A percentile compares a stretch with the other conserved stretches of the same genome.
These are phyloP conservation scores for Zarea fungicola DNA, from an alignment of 2,329 filamentous ascomycete species.

Conservation along the genomic window DNA sequence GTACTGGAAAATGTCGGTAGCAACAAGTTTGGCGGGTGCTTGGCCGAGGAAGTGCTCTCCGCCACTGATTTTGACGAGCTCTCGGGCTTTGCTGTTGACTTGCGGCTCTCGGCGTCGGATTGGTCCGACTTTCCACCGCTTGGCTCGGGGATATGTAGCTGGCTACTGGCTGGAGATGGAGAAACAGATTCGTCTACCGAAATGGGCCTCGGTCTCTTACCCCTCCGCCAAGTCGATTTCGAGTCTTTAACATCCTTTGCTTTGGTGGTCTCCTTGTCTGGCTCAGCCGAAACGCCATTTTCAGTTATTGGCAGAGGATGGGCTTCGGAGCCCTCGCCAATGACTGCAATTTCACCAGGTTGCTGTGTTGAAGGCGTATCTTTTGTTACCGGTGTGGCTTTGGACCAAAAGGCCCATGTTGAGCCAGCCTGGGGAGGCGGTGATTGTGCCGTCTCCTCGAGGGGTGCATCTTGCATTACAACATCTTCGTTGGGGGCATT, in stretches of 20 bases:
- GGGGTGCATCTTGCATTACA: conserved; percentile 37
- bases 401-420: conserved; percentile 80
- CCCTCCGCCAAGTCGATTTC: conserved; percentile 34
- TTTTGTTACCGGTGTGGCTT: conserved; percentile 40
- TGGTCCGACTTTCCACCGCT: conserved; percentile 15
- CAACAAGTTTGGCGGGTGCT: conserved; percentile 54
- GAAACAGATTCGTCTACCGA: conserved; percentile 43
- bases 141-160: conserved; percentile 18
- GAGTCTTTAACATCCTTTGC: conserved; percentile 29
- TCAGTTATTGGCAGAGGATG: conserved; percentile 45
- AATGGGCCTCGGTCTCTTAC: conserved; percentile 41
- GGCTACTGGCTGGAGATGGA: conserved; percentile 25
- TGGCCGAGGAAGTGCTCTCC: conserved; percentile 41
- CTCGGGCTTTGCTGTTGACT: conserved; percentile 17
- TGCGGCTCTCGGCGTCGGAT: conserved; percentile 15
- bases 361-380: conserved; percentile 31
- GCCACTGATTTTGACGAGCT: conserved; percentile 25
- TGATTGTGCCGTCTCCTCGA: conserved; percentile 27
- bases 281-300: conserved; percentile 33
- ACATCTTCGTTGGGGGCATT: conserved; percentile 35
- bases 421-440: conserved; percentile 50
- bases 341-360: conserved; percentile 50
- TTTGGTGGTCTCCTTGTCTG: conserved; percentile 26
- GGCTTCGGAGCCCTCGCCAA: conserved; percentile 51
- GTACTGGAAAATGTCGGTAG: conserved; percentile 65